These are phyloP conservation scores for Mycena belliarum DNA, from an alignment of 768 basidiomycete genomes.

Conservation along the genomic window DNA sequence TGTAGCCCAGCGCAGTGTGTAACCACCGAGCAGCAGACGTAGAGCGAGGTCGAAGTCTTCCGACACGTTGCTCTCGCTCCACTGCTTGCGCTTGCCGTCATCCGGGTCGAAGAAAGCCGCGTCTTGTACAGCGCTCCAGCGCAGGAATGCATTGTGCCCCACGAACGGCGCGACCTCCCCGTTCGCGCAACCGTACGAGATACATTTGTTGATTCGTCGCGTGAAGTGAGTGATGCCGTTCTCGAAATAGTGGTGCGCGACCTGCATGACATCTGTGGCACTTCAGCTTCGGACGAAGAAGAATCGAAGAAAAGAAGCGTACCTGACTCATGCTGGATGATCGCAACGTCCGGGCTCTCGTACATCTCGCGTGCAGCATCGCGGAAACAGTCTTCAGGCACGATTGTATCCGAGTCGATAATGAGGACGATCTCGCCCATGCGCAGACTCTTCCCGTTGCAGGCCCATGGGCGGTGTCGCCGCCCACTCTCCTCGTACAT, in stretches of 20 bases:
- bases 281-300: neutral
- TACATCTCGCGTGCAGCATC: constrained; percentile 87
- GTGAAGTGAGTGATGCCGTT: constrained; percentile 91
- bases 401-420: constrained; percentile 77
- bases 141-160: constrained; percentile 84
- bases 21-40: constrained; percentile 66
- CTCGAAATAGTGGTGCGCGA: constrained; percentile 86
- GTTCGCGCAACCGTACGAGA: constrained; percentile 76
- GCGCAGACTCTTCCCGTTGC: constrained; percentile 72
- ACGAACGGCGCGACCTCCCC: constrained; percentile 84
- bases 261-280: constrained; percentile 76
- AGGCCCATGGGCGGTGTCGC: constrained; percentile 67
- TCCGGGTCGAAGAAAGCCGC: constrained; percentile 69
- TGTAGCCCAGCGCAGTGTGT: constrained; percentile 80
- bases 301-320: constrained; percentile 22
- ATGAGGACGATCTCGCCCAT: constrained; percentile 80
- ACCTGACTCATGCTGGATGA: constrained; percentile 88
- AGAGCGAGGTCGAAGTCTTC: constrained; percentile 83
- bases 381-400: constrained; percentile 86
- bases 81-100: constrained; percentile 67
- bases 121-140: constrained; percentile 88
- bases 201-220: constrained; percentile 81
- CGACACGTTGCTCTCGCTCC: constrained; percentile 76
- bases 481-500: constrained; percentile 57
- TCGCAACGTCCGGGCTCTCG: constrained; percentile 76